phyloP scores from a whole-genome alignment of 352 stramenopile genomes.

The Vaucheria bursata region DNA sequence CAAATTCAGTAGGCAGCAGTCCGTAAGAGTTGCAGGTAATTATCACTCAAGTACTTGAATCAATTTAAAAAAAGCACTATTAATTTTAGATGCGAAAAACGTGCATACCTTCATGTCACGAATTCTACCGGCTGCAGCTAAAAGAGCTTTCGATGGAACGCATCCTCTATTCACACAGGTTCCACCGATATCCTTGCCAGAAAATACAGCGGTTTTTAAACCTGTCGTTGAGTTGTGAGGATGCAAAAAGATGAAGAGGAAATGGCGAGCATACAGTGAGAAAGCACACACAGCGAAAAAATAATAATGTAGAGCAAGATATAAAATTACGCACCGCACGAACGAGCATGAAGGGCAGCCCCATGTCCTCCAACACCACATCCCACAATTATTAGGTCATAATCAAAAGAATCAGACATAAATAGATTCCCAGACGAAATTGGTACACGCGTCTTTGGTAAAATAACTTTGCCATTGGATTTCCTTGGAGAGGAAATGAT shows the following conservation, averaged over 20 bases:
- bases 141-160: constrained; percentile 68
- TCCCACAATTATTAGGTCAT: constrained; percentile 70
- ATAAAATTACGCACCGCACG: constrained; percentile 32
- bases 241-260: constrained; percentile 2
- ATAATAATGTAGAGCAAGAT: not conserved
- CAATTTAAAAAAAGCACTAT: too few relatives aligned
- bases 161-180: constrained; percentile 74
- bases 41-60: too few relatives aligned
- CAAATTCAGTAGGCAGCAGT: too few relatives aligned
- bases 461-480: too few relatives aligned
- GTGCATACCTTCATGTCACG: constrained; percentile 58
- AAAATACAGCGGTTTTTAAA: constrained; percentile 64
- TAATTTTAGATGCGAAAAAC: too few relatives aligned
- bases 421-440: too few relatives aligned
- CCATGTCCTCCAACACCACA: constrained; percentile 71
- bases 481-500: too few relatives aligned
- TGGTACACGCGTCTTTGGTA: too few relatives aligned
- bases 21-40: too few relatives aligned
- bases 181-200: constrained; percentile 60
- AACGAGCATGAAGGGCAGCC: constrained; percentile 62
- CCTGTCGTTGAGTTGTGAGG: constrained; percentile 41
- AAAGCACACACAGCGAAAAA: constrained; percentile 1
- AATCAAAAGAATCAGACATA: constrained; percentile 56
- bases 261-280: not conserved
- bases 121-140: constrained; percentile 64